Base-by-base conservation (phyloP, 495 filamentous ascomycete genomes). In the Cercophora scortea region DNA sequence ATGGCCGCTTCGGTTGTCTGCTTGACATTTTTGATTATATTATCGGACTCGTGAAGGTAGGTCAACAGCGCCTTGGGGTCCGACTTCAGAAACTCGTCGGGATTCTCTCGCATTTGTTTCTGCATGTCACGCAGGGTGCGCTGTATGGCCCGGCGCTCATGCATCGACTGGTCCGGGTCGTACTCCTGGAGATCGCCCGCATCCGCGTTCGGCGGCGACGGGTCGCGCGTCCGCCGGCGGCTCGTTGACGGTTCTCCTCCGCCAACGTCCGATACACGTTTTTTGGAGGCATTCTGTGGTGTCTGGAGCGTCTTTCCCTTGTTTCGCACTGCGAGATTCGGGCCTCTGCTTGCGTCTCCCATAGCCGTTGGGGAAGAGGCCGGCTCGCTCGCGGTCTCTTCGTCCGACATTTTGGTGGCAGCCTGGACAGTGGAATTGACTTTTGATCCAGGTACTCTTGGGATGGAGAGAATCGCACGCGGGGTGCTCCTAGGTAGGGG, bases 1-100 rank as follows among this genome's bases (percentile, higher is more conserved):
- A 95, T 83, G 3, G 85, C 89, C 1, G 93, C 93, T 64, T 99
- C 94, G n/a, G 80, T 80, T 1, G 93, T 94, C 61, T 96, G 91
- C 57, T 88, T 93, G 46, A 97, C 89, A 35, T 80, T 71, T 32
- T 66, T 66, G 60, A 84, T 86, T 9, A 84, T 65, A 3, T 72
- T 55, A 61, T 96, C 85, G 3, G 86, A 82, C 54, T 78, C 73
- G 6, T 76, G 51, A 6, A 96, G 56, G 4, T 81, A 86, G 11
- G 80, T 69, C 38, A 76, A 57, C 6, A 96, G 66, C 4, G 52
- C 54, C 17, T 70, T 68, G 8, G 83, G 85, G 32, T 78, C 77
- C 0, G 76, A 70, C 33, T 79, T 74, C 39, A 90, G 60, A 55
- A 73, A 86, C 54, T 90, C 84, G 42, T 79, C 72, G n/a, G 78